Evolutionary conservation across 352 stramenopile genomes (phyloP).

Genomic region (Globisporangium takayamanum): DNA sequence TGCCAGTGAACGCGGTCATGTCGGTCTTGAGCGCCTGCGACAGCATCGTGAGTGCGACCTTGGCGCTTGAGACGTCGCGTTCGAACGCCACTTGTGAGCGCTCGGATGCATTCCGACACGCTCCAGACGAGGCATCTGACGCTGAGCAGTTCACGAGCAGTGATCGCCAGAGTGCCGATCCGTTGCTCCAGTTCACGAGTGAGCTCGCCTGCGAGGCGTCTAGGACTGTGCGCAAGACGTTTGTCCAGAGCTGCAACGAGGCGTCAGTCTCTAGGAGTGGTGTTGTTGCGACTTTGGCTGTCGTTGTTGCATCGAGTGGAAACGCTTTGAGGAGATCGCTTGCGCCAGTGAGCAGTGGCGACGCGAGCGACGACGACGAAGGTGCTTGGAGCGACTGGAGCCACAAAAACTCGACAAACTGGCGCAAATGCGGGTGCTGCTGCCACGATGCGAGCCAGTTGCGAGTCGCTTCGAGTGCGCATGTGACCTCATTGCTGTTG

Average conservation of each 20-base stretch:
- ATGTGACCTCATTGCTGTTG: constrained; percentile 18
- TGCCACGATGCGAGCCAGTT: constrained; percentile 56
- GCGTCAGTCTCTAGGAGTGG: not conserved
- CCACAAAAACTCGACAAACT: constrained; percentile 55
- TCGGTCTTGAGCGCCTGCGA: not conserved
- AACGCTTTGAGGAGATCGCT: constrained; percentile 19
- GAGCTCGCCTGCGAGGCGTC: constrained; percentile 22
- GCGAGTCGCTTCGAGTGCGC: constrained; percentile 27
- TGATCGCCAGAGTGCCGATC: constrained; percentile 33
- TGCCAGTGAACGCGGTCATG: not conserved
- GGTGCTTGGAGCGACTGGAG: constrained; percentile 10
- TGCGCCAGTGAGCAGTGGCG: constrained; percentile 4
- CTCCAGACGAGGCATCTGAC: constrained; percentile 19
- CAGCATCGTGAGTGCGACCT: not conserved
- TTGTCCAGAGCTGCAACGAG: constrained; percentile 6
- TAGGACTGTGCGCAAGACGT: constrained; percentile 21
- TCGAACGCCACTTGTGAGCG: not conserved
- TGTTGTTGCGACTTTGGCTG: not conserved
- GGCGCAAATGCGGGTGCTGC: constrained; percentile 31
- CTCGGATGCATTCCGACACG: constrained; percentile 12
- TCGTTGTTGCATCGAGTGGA: constrained; percentile 10
- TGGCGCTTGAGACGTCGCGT: not conserved
- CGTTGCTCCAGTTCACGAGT: constrained; percentile 24
- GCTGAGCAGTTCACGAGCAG: constrained; percentile 33
- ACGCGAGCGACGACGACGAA: constrained; percentile 6